phyloP scores from a whole-genome alignment of 495 filamentous ascomycete species.

The Penicilliopsis zonata region DNA sequence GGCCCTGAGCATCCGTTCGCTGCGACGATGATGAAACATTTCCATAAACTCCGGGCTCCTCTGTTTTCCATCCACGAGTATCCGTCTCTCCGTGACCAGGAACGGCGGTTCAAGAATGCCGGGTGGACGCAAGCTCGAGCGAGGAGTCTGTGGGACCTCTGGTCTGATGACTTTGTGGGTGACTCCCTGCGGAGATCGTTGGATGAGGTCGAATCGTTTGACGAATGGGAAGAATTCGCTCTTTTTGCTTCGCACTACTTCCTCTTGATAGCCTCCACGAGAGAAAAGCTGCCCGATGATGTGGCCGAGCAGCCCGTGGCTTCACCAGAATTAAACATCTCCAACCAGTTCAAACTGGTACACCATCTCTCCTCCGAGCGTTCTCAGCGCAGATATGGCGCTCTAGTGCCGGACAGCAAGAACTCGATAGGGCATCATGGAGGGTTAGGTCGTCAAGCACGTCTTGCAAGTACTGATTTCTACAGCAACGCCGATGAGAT shows the following conservation, averaged over 20 bases:
- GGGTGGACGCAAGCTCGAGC: constrained; percentile 53
- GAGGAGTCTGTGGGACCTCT: constrained; percentile 66
- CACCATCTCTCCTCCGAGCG: constrained; percentile 6
- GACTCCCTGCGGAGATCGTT: constrained; percentile 40
- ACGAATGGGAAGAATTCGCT: constrained; percentile 94
- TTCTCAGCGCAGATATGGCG: constrained; percentile 30
- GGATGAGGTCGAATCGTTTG: constrained; percentile 68
- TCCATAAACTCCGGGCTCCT: constrained; percentile 66
- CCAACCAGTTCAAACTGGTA: constrained; percentile 10
- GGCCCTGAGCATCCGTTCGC: constrained; percentile 74
- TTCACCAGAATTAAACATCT: too few species aligned
- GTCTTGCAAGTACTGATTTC: constrained; percentile 48
- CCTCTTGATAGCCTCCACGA: constrained; percentile 49
- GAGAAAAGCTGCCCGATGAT: background rate
- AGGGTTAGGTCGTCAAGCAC: constrained; percentile 48
- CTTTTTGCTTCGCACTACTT: constrained; percentile 83
- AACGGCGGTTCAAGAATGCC: constrained; percentile 46
- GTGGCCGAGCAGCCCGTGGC: background rate
- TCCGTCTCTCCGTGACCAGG: constrained; percentile 50
- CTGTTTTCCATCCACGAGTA: constrained; percentile 62
- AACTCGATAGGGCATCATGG: constrained; percentile 40
- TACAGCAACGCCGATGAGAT: constrained; percentile 24
- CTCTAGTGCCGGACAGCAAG: constrained; percentile 23
- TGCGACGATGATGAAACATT: constrained; percentile 76
- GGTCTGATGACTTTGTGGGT: constrained; percentile 56